Evolutionary conservation across 352 stramenopile genomes (phyloP), one percentile per base, ranked within the genome.

Genomic region (Phytophthora vignae): DNA sequence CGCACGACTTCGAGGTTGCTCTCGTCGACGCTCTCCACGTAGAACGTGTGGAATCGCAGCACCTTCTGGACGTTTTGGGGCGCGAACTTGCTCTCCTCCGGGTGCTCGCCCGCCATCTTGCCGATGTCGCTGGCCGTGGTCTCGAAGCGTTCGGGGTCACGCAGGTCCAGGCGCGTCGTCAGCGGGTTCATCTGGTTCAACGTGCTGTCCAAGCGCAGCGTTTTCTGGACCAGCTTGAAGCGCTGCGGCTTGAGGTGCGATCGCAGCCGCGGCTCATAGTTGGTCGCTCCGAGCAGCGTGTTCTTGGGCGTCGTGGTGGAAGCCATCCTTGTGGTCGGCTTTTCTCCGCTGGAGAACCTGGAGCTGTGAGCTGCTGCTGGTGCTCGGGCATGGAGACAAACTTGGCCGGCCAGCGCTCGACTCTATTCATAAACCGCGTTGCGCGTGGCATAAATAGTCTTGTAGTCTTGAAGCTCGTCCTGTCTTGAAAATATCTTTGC

Each of bases 31-130:
- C 68, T 77, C 48, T 97, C 91, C 42, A 95, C 62, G 55, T 95
- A 97, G 62, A 96, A 97, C 33, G 74, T 84, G 58, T 90, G 91
- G 74, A 98, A 98, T 17, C 91, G 90, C 53, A 96, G 74, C 52
- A 95, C 83, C 64, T 93, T 93, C 60, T 68, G 84, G 12, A 92
- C 81, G 54, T 93, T 92, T 67, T 93, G 83, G 11, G 88, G 88
- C 2, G 88, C 88, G 48, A 95, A 95, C 64, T 92, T 94, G 77
- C 84, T 94, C 60, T 92, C 86, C 29, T 76, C 62, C 10, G 70
- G 67, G 6, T 86, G 36, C 21, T 79, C 56, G 1, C 19, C 21
- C 17, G 67, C 70, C 57, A 76, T 62, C 38, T 83, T 84, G 67
- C 85, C 85, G 27, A 95, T 88, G 48, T 91, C 78, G 60, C 64